Conservation (phyloP, 2,329 filamentous ascomycete genomes). For the Neurospora sp. region DNA sequence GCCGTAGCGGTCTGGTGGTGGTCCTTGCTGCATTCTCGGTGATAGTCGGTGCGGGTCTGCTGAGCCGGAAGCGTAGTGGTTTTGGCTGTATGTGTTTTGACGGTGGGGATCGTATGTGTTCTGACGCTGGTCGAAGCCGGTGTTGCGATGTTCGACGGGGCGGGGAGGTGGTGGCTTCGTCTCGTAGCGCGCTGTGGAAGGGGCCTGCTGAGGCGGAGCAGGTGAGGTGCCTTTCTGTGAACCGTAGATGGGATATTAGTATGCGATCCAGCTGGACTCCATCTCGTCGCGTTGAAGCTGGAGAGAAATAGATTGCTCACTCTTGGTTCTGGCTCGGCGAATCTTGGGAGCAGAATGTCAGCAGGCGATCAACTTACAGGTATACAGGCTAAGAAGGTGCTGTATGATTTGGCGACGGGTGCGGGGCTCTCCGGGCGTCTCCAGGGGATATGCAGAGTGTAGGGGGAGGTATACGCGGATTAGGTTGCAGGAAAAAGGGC, state of each 20-base stretch:
- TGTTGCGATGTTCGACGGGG: conserved; percentile 24
- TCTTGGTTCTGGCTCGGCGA: conserved; percentile 39
- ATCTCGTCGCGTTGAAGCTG: conserved; percentile 5
- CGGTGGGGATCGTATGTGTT: neutral
- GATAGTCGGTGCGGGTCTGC: conserved; percentile 11
- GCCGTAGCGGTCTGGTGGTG: conserved; percentile 28
- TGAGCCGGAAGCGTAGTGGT: conserved; percentile 8
- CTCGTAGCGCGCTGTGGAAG: conserved; percentile 32
- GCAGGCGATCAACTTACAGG: conserved; percentile 8
- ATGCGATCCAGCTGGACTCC: neutral
- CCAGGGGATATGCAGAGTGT: conserved; percentile 5
- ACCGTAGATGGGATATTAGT: neutral
- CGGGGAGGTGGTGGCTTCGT: conserved; percentile 36
- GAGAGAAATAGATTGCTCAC: conserved; percentile 19
- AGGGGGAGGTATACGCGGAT: conserved; percentile 6
- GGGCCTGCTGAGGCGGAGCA: conserved; percentile 15
- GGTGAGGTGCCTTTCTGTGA: conserved; percentile 25
- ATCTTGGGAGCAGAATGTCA: conserved; percentile 26
- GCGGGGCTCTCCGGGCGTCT: conserved; percentile 9
- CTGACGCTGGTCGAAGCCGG: conserved; percentile 14
- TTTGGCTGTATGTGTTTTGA: neutral
- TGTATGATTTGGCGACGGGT: conserved; percentile 3
- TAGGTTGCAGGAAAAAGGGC: neutral
- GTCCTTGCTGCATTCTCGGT: conserved; percentile 14
- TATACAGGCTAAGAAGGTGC: conserved; percentile 4